Conservation (phyloP, 2,329 filamentous ascomycete species). For the Paracamarosporium sp. region DNA sequence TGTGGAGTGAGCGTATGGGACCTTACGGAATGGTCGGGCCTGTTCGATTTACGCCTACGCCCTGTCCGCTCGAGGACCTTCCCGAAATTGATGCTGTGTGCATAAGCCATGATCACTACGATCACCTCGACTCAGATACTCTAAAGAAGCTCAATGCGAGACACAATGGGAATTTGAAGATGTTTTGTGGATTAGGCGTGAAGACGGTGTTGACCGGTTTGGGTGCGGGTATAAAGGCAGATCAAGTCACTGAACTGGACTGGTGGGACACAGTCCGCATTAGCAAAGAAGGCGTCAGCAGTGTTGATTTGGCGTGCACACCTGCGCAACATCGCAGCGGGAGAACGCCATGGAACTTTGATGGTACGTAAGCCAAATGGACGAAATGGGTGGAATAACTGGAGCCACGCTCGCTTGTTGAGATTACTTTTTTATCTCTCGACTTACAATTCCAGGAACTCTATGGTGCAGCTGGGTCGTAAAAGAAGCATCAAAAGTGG, state of each 20-base stretch:
- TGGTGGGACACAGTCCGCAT: slow-evolving; percentile 58
- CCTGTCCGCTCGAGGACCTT: slow-evolving; percentile 57
- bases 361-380: too few relatives aligned
- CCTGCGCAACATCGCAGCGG: slow-evolving; percentile 58
- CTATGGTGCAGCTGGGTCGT: slow-evolving; percentile 59
- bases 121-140: slow-evolving; percentile 59
- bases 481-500: slow-evolving; percentile 29
- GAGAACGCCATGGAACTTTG: slow-evolving; percentile 48
- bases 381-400: too few relatives aligned
- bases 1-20: slow-evolving; percentile 59
- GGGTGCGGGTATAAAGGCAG: slow-evolving; percentile 43
- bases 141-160: slow-evolving; percentile 50
- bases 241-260: slow-evolving; percentile 55
- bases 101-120: slow-evolving; percentile 65
- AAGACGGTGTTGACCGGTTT: slow-evolving; percentile 47
- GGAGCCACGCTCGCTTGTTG: too few relatives aligned
- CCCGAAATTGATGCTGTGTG: slow-evolving; percentile 60
- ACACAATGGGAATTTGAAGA: slow-evolving; percentile 47
- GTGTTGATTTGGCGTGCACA: slow-evolving; percentile 52
- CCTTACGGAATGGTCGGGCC: slow-evolving; percentile 57
- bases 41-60: slow-evolving; percentile 59
- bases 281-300: slow-evolving; percentile 40
- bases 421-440: too few relatives aligned
- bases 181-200: slow-evolving; percentile 52
- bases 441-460: too few relatives aligned